Evolutionary conservation across 306 rosid genomes (phyloP).

Genomic region (Pachyrhizus erosus): DNA sequence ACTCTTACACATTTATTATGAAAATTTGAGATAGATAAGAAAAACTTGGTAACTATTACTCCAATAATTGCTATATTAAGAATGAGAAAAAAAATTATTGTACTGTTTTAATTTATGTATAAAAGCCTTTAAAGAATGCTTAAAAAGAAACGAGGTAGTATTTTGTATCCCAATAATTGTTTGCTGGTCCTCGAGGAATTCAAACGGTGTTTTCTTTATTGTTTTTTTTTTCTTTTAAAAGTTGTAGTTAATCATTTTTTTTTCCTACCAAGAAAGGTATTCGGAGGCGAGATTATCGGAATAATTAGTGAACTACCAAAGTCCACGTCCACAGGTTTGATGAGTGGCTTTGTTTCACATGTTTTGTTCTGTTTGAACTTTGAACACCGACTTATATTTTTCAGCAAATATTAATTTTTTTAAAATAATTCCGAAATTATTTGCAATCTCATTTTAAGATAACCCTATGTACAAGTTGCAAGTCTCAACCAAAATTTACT

Average conservation of each 20-base stretch:
- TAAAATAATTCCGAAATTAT: background rate
- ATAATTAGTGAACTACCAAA: constrained; percentile 29
- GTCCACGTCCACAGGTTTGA: background rate
- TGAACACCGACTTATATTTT: constrained; percentile 36
- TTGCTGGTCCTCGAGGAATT: background rate
- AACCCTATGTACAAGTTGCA: no score
- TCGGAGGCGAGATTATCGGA: constrained; percentile 57
- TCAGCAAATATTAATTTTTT: background rate
- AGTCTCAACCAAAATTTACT: background rate
- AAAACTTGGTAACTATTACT: no score
- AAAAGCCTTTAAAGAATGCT: no score
- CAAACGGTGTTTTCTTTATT: background rate
- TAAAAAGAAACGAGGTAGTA: background rate
- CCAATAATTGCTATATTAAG: no score
- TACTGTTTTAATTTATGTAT: background rate
- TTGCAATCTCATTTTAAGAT: background rate
- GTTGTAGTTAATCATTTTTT: background rate
- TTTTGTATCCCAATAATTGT: background rate
- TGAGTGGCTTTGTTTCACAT: constrained; percentile 22
- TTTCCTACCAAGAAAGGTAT: background rate
- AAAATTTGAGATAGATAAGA: no score
- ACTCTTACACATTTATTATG: no score
- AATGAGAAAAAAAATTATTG: no score
- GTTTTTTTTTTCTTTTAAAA: background rate
- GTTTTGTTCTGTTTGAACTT: constrained; percentile 28